Evolutionary conservation across 2,329 filamentous ascomycete genomes (phyloP).

Genomic region (Aspergillus fumigatiaffinis): DNA sequence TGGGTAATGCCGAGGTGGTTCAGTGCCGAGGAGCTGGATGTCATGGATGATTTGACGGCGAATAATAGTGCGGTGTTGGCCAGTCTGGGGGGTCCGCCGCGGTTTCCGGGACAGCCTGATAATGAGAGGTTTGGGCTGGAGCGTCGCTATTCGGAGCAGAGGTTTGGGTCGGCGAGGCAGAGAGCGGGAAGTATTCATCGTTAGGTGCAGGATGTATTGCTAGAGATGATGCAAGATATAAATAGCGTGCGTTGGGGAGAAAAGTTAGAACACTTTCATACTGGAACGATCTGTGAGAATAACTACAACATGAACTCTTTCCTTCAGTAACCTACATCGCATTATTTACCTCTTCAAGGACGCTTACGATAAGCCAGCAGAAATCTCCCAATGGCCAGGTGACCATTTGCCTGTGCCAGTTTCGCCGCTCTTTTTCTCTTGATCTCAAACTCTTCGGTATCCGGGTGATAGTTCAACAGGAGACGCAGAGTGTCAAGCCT

Average conservation of each 20-base stretch:
- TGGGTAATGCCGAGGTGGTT: slow-evolving; percentile 51
- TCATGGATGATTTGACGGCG: slow-evolving; percentile 54
- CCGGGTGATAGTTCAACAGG: slow-evolving; percentile 10
- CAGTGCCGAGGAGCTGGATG: slow-evolving; percentile 43
- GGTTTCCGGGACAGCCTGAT: slow-evolving; percentile 28
- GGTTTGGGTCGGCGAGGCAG: slow-evolving; percentile 17
- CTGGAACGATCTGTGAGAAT: neutral
- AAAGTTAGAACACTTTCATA: neutral
- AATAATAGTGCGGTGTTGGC: slow-evolving; percentile 52
- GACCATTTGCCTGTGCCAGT: slow-evolving; percentile 8
- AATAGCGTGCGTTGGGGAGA: neutral
- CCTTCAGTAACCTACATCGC: no score
- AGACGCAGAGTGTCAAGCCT: slow-evolving; percentile 27
- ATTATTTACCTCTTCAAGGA: neutral
- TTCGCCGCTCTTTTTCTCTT: slow-evolving; percentile 8
- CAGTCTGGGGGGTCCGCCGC: slow-evolving; percentile 49
- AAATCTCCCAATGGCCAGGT: slow-evolving; percentile 12
- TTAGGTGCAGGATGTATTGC: neutral
- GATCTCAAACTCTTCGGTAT: slow-evolving; percentile 11
- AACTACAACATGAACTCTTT: neutral
- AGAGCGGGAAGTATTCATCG: slow-evolving; percentile 20
- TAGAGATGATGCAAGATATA: neutral
- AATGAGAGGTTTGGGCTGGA: slow-evolving; percentile 19
- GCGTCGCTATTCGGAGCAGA: slow-evolving; percentile 17
- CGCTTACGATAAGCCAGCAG: slow-evolving; percentile 9